These are phyloP conservation scores for Puccinia hordei DNA, from an alignment of 1,284 basidiomycete genomes.

Conservation along the genomic window DNA sequence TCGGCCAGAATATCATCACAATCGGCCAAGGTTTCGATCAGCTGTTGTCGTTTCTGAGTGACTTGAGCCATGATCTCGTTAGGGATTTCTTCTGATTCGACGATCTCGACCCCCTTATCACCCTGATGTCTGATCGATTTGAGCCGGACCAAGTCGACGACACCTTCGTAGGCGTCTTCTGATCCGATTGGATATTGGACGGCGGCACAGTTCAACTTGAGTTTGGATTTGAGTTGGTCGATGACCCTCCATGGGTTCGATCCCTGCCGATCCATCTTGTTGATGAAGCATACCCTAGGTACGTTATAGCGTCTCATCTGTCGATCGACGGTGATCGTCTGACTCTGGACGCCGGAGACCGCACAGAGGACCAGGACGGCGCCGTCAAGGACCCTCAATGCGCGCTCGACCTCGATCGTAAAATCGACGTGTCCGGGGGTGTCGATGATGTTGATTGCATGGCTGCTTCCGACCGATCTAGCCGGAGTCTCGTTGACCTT, in stretches of 20 bases:
- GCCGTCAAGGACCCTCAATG: slow-evolving; percentile 92
- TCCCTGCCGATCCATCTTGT: slow-evolving; percentile 99
- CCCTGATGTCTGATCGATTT: slow-evolving; percentile 94
- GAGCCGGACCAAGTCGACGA: slow-evolving; percentile 93
- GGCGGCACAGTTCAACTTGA: slow-evolving; percentile 89
- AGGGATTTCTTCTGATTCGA: slow-evolving; percentile 88
- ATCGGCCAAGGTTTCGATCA: slow-evolving; percentile 93
- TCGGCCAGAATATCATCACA: slow-evolving; percentile 94
- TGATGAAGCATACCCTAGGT: slow-evolving; percentile 93
- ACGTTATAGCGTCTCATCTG: slow-evolving; percentile 98
- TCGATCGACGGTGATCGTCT: slow-evolving; percentile 98
- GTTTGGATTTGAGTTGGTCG: slow-evolving; percentile 85
- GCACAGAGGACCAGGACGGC: slow-evolving; percentile 96
- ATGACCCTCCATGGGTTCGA: slow-evolving; percentile 97
- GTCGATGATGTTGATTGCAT: slow-evolving; percentile 90
- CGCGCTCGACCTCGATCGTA: slow-evolving; percentile 98
- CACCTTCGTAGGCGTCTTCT: slow-evolving; percentile 83
- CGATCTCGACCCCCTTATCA: slow-evolving; percentile 80
- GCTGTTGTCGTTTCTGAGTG: slow-evolving; percentile 79
- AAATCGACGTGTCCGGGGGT: slow-evolving; percentile 99
- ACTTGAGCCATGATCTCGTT: slow-evolving; percentile 72
- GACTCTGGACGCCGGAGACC: slow-evolving; percentile 93
- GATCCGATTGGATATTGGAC: slow-evolving; percentile 93
- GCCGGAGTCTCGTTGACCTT: slow-evolving; percentile 58
- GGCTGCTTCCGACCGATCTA: slow-evolving; percentile 17